phyloP scores from a whole-genome alignment of 2,329 filamentous ascomycete species.

The Ilyonectria mors-panacis region DNA sequence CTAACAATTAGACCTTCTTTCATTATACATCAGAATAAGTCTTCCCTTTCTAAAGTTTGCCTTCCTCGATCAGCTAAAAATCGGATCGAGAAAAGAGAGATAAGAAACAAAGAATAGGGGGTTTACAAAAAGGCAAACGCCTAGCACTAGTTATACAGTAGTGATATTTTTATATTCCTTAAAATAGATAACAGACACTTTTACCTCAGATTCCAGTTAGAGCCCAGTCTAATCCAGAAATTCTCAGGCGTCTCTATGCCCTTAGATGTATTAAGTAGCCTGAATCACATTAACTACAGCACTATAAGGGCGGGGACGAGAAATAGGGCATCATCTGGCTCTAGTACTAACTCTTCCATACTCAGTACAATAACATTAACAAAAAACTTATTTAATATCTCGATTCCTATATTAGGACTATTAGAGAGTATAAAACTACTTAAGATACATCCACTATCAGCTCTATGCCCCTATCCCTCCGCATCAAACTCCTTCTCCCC shows the following conservation, averaged over 20 bases:
- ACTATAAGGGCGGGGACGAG: neutral
- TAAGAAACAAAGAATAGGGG: neutral
- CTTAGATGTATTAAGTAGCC: neutral
- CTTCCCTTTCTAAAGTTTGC: neutral
- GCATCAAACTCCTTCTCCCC: too few relatives aligned
- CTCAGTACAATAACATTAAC: neutral
- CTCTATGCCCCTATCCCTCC: neutral
- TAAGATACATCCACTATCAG: neutral
- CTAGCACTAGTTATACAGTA: neutral
- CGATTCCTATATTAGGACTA: neutral
- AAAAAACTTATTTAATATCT: neutral
- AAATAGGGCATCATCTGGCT: neutral
- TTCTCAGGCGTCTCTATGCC: neutral
- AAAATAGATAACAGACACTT: neutral
- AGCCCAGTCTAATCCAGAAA: neutral
- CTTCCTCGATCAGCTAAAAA: neutral
- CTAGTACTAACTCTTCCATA: neutral
- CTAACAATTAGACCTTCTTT: neutral
- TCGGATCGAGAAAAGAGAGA: neutral
- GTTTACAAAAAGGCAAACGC: neutral
- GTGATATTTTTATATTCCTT: neutral
- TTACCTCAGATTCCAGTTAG: neutral
- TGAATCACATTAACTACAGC: neutral
- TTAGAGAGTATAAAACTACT: neutral
- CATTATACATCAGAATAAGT: neutral